Base-by-base conservation (phyloP, 371 early-diverging fungal species). In the Rhizopus microsporus region DNA sequence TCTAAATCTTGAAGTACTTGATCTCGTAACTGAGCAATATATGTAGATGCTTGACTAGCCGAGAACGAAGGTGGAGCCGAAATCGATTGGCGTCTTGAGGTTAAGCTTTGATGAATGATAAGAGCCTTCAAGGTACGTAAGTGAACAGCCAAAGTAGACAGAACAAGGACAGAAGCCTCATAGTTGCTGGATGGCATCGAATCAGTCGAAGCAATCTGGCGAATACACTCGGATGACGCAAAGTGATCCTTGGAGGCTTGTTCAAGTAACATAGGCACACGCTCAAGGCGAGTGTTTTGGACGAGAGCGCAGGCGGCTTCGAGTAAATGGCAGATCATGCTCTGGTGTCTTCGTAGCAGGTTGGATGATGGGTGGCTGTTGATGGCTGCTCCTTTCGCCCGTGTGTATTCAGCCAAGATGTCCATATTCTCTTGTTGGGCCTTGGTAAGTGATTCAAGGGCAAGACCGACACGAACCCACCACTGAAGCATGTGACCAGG, bases 91-190 rank as follows among this genome's bases (percentile, higher is more conserved):
- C 34, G 23, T 49, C 38, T 34, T 46, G 35, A 38, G 38, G 42
- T 6, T 55, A 30, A 9, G 54, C 56, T 56, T 43, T 56, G 57
- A 35, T 68, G 64, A 13, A 50, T 47, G 39, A 64, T 51, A 23
- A 62, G 32, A 3, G 56, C 58, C 37, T 62, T 53, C n/a, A 69
- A 33, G 16, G 65, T 55, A 45, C 56, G 39, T n/a, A 66, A 44
- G 42, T 65, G 64, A 34, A 69, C 69, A 23, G 72, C 63, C 8
- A 72, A 44, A 0, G 69, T 57, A 8, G 72, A 72, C 37, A 72
- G 37, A 0, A 56, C 51, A 8, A 72, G 51, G 1, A 72, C 63
- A 17, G 58, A 60, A 16, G 72, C 72, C 57, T 72, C 72, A n/a
- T 39, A 51, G 13, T 71, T 71, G 39, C 42, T 55, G 4, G 44